Conservation (phyloP, 331 rosid species). For the Rosa hybrid region DNA sequence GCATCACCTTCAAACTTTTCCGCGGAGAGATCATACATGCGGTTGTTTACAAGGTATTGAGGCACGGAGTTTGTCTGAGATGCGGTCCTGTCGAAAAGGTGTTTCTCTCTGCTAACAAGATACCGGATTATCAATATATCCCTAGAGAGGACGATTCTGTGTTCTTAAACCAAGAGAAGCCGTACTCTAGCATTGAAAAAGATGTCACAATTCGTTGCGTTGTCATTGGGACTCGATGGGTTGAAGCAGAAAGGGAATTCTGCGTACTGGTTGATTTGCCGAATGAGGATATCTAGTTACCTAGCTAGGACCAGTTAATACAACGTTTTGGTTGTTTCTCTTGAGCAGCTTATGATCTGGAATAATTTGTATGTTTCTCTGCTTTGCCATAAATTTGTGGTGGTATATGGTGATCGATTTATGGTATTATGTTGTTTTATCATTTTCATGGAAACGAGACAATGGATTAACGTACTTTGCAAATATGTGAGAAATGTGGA, state of each 20-base stretch:
- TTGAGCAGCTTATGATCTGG: too few relatives aligned
- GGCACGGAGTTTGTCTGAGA: slow-evolving; percentile 75
- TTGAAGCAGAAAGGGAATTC: slow-evolving; percentile 70
- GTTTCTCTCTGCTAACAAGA: too few relatives aligned
- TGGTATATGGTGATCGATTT: too few relatives aligned
- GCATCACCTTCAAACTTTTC: slow-evolving; percentile 67
- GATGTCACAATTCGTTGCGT: slow-evolving; percentile 55
- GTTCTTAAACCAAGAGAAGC: slow-evolving; percentile 52
- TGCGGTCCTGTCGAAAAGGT: slow-evolving; percentile 38
- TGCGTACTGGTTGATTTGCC: background rate
- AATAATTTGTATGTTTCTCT: too few relatives aligned
- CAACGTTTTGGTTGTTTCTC: too few relatives aligned
- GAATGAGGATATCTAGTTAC: too few relatives aligned
- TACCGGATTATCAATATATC: slow-evolving; percentile 19
- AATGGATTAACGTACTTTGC: too few relatives aligned
- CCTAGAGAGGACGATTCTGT: slow-evolving; percentile 53
- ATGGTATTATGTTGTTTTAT: too few relatives aligned
- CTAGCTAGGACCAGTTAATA: too few relatives aligned
- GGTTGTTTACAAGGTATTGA: slow-evolving; percentile 65
- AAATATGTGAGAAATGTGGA: too few relatives aligned
- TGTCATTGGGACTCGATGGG: slow-evolving; percentile 78
- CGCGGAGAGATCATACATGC: slow-evolving; percentile 74
- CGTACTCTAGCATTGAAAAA: slow-evolving; percentile 51
- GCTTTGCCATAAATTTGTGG: too few relatives aligned
- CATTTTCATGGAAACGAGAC: too few relatives aligned